Evolutionary conservation across 768 basidiomycete genomes (phyloP).

Genomic region (Phanerochaete carnosa): DNA sequence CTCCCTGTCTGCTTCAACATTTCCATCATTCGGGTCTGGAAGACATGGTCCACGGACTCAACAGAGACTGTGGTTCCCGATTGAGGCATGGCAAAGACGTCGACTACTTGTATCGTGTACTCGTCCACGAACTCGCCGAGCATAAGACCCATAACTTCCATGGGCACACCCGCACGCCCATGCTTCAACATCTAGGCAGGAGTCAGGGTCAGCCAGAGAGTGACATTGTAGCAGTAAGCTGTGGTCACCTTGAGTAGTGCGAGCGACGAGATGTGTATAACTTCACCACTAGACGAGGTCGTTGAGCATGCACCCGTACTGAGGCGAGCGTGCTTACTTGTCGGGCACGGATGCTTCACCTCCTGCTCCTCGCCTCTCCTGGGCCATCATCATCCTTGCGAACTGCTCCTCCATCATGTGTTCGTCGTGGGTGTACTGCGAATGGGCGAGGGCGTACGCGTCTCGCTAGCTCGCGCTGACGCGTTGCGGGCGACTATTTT

Average conservation of each 20-base stretch:
- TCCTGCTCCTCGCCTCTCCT: constrained; percentile 20
- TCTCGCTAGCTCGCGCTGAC: constrained; percentile 30
- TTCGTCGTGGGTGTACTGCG: background rate
- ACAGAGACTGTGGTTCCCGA: constrained; percentile 97
- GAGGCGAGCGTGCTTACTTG: constrained; percentile 49
- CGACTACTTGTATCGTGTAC: constrained; percentile 90
- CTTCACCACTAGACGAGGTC: constrained; percentile 63
- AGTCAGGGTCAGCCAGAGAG: background rate
- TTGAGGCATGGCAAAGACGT: constrained; percentile 99
- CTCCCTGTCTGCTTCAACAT: constrained; percentile 99
- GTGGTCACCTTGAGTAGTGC: constrained; percentile 89
- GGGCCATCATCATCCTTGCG: constrained; percentile 33
- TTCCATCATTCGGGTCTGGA: constrained; percentile 97
- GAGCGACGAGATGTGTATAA: constrained; percentile 95
- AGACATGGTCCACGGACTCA: constrained; percentile 98
- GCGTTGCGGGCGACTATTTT: constrained; percentile 30
- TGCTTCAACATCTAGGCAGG: constrained; percentile 91
- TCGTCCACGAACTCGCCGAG: constrained; percentile 98
- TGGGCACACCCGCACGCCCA: constrained; percentile 96
- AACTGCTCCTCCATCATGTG: constrained; percentile 25
- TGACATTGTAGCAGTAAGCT: background rate
- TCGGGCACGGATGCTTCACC: constrained; percentile 60
- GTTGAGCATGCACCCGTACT: constrained; percentile 3
- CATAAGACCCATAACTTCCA: constrained; percentile 99
- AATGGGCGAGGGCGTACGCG: constrained; percentile 15